Percentiles rank a stretch among this genome's conserved stretches.
Conservation (phyloP, 352 stramenopile species). For the Phytophthora litchii region DNA sequence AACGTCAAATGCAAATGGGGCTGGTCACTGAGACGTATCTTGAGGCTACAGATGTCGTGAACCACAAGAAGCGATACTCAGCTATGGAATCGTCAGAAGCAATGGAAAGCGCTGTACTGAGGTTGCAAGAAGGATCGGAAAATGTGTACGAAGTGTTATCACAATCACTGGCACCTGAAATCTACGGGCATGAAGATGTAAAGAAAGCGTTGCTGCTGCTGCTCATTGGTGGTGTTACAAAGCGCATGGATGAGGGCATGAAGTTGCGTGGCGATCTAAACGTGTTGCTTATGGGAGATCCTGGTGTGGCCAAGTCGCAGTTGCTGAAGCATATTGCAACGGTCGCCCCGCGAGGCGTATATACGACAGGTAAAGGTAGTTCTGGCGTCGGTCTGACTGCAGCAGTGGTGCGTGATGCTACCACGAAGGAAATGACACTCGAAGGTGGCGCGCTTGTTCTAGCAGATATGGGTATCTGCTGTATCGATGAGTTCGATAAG, state of each 20-base stretch:
- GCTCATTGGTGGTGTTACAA: constrained; percentile 94
- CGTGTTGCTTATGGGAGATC: constrained; percentile 98
- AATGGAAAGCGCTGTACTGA: constrained; percentile 80
- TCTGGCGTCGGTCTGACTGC: constrained; percentile 98
- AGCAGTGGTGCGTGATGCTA: constrained; percentile 95
- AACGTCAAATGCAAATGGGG: constrained; percentile 96
- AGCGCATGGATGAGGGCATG: constrained; percentile 94
- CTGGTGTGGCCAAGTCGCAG: constrained; percentile 99
- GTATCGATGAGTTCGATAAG: constrained; percentile 99
- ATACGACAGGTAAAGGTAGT: constrained; percentile 99
- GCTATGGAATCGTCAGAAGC: constrained; percentile 89
- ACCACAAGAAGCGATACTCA: constrained; percentile 98
- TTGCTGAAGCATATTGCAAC: constrained; percentile 98
- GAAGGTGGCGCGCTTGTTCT: constrained; percentile 97
- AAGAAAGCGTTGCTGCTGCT: constrained; percentile 99
- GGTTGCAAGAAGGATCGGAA: constrained; percentile 62
- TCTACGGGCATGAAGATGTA: constrained; percentile 99
- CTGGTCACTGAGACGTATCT: constrained; percentile 98
- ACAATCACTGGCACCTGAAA: constrained; percentile 97
- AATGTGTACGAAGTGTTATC: constrained; percentile 95
- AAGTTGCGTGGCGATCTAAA: constrained; percentile 98
- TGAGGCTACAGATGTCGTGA: constrained; percentile 94
- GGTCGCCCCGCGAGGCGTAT: constrained; percentile 97
- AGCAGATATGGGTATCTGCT: constrained; percentile 98
- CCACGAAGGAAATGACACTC: constrained; percentile 94